A percentile compares a stretch with the other conserved stretches of the same genome.
phyloP scores from a whole-genome alignment of 164 flowering plant species.

The Vitis riparia region DNA sequence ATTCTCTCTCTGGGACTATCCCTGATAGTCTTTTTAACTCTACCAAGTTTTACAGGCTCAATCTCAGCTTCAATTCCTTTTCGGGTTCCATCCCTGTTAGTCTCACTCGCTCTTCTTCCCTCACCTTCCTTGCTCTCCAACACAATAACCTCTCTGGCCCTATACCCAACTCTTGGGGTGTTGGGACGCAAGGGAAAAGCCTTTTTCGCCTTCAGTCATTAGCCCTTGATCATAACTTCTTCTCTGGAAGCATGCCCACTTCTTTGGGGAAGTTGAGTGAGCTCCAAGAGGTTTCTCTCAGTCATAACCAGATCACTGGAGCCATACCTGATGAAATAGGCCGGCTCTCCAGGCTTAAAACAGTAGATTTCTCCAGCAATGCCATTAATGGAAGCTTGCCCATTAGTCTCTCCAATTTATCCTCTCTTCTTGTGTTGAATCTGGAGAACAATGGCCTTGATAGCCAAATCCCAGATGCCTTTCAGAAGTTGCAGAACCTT shows the following conservation, averaged over 20 bases:
- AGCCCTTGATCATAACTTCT: conserved; percentile 30
- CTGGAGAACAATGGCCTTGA: conserved; percentile 19
- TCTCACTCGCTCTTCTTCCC: conserved; percentile 25
- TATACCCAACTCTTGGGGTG: conserved; percentile 35
- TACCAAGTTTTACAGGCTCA: conserved; percentile 38
- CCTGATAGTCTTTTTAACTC: conserved; percentile 32
- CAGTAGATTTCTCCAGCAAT: conserved; percentile 29
- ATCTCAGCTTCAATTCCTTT: conserved; percentile 42
- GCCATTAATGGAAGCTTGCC: conserved; percentile 41
- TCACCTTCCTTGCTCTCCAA: conserved; percentile 35
- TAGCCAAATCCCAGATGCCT: conserved; percentile 21
- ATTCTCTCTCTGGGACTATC: conserved; percentile 35
- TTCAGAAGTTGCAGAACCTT: conserved; percentile 41
- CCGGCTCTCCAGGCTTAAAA: conserved; percentile 24
- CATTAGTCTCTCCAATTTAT: conserved; percentile 21
- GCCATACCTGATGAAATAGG: conserved; percentile 33
- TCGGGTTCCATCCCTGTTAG: conserved; percentile 34
- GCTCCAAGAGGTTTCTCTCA: conserved; percentile 31
- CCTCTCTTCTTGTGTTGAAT: conserved; percentile 23
- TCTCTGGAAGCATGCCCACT: conserved; percentile 32
- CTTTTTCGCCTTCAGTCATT: conserved; percentile 19
- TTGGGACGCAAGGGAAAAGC: conserved; percentile 2
- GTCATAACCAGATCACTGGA: conserved; percentile 33
- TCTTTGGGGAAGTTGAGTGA: conserved; percentile 21
- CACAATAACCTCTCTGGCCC: conserved; percentile 44